These are phyloP conservation scores for Rhododendron griersonianum DNA, from an alignment of 148 eudicot species.

Conservation along the genomic window DNA sequence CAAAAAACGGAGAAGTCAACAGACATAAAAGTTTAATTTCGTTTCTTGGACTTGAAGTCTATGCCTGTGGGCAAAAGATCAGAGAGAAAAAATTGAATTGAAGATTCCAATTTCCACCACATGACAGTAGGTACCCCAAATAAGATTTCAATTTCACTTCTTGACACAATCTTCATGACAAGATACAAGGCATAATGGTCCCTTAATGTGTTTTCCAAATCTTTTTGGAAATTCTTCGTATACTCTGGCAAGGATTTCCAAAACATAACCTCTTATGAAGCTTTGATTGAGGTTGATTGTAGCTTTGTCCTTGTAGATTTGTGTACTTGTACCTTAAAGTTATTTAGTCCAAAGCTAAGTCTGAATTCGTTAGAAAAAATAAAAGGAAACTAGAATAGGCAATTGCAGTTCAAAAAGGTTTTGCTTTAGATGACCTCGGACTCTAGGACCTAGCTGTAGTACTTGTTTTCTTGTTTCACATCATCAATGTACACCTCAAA, in stretches of 20 bases:
- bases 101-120: too few relatives aligned
- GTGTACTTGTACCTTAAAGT: background rate
- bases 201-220: background rate
- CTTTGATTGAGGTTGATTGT: background rate
- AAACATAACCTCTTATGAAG: background rate
- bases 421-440: background rate
- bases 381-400: background rate
- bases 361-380: background rate
- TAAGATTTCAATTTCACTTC: background rate
- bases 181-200: background rate
- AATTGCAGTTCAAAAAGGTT: background rate
- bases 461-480: background rate
- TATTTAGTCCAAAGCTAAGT: background rate
- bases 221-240: background rate
- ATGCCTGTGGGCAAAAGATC: too few relatives aligned
- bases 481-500: background rate
- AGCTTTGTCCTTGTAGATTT: background rate
- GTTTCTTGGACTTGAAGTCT: too few relatives aligned
- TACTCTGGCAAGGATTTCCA: background rate
- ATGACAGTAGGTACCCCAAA: background rate
- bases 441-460: background rate
- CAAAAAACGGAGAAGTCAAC: too few relatives aligned
- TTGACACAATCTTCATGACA: background rate
- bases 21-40: too few relatives aligned
- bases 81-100: too few relatives aligned